Conservation (phyloP, 1,284 basidiomycete genomes). For the Coriolopsis trogii region DNA sequence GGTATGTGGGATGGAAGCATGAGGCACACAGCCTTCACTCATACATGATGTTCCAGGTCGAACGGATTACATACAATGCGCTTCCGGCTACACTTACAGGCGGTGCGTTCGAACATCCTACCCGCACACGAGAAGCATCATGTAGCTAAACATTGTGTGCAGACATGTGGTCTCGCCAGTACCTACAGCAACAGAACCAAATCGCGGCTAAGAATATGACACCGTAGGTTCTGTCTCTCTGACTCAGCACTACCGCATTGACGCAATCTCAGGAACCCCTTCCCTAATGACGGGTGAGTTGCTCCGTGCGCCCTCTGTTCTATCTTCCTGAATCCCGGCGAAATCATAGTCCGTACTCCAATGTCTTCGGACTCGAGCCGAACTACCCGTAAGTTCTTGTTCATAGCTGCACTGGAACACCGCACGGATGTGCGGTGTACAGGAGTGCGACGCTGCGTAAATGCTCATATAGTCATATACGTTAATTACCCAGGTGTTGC, state of each 20-base stretch:
- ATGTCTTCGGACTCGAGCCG: slow-evolving; percentile 50
- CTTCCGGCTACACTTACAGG: slow-evolving; percentile 57
- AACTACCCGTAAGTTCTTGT: slow-evolving; percentile 37
- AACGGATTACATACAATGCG: slow-evolving; percentile 61
- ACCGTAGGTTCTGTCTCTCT: slow-evolving; percentile 40
- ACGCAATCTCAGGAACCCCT: slow-evolving; percentile 50
- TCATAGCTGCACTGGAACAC: neutral
- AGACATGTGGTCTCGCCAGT: slow-evolving; percentile 66
- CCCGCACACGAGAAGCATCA: neutral
- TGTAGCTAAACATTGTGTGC: neutral
- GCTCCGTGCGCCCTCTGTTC: neutral
- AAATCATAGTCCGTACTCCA: slow-evolving; percentile 49
- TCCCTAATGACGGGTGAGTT: slow-evolving; percentile 52
- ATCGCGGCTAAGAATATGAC: slow-evolving; percentile 60
- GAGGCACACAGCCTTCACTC: neutral
- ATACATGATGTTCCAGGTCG: slow-evolving; percentile 42
- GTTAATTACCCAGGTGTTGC: slow-evolving; percentile 46
- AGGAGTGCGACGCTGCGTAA: neutral
- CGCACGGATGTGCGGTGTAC: neutral
- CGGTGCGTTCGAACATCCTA: slow-evolving; percentile 32
- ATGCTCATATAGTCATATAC: neutral
- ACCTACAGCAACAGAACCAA: slow-evolving; percentile 64
- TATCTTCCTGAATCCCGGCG: neutral
- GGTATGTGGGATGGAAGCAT: slow-evolving; percentile 33
- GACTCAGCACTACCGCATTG: neutral